Evolutionary conservation across 1,284 basidiomycete species (phyloP), one percentile per base, ranked within the genome.

Genomic region (Serendipita sp.): DNA sequence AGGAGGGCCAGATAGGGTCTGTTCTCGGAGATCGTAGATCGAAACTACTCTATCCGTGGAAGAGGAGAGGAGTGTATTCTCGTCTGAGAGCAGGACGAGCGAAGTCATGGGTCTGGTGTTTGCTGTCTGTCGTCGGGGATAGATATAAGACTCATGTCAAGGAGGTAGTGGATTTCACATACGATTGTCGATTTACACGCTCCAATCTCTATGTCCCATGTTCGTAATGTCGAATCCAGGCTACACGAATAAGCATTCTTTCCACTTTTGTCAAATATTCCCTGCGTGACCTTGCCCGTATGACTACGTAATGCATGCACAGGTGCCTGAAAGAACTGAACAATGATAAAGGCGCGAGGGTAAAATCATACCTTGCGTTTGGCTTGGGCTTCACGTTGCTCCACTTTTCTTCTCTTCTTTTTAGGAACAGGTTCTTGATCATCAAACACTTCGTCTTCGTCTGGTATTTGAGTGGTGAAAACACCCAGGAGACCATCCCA

Each of bases 401-500:
- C 72, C 34, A 79, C 66, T 62, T 77, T 80, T 60, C 83, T 72
- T 30, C 82, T 72, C 70, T 87, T 83, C 74, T 83, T 85, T 65
- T 66, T 69, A 65, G 67, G 69, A 62, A 71, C 64, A 55, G 79
- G 74, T 60, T 82, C 81, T 70, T 75, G 65, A 26, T 72, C 66
- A 10, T 63, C 65, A 29, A 60, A 42, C 66, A 84, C 78, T 72
- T 88, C 83, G 72, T 93, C 84, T 41, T 77, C 68, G 0, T 74
- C 68, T 1, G 87, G 85, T 30, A 87, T 74, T 2, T 75, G 72
- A 0, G 83, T 82, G 65, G 85, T 80, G 85, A 85, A 96, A 12
- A 94, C 69, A 3, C 91, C 88, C 61, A 96, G 79, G 17, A 87
- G 74, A 3, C 80, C 78, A 69, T 93, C 91, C 88, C 89, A 92